Base-by-base conservation (phyloP, 2,329 filamentous ascomycete genomes). In the Neopestalotiopsis clavispora region DNA sequence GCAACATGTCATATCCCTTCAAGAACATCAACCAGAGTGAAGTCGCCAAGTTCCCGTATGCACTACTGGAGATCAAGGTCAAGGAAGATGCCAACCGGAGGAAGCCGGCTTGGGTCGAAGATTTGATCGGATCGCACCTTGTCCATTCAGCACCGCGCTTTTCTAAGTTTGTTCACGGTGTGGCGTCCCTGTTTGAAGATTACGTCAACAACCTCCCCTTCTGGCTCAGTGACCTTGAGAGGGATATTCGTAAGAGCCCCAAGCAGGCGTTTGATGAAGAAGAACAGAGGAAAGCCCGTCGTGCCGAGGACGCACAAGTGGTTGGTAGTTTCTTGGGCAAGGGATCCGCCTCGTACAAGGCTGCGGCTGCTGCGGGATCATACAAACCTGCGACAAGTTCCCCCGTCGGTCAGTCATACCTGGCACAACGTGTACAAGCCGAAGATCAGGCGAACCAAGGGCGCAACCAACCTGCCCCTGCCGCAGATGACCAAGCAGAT, bases 161-260 rank as follows among this genome's bases (percentile, higher is more conserved):
- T 83, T 98, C 94, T 75, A 99, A 99, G 80, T 99, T 98, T 75
- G 92, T 97, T 2, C 95, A 99, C 75, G 96, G 96, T 70, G 91
- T 97, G 4, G 95, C 95, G 7, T 91, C 92, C 52, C 86, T 99
- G 2, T 98, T 98, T 74, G 96, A 98, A 76, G 94, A 99, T 80
- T 90, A 97, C 76, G 95, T 99, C 79, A 98, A 98, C 82, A 95
- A 90, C 71, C 90, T 98, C 76, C 96, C 96, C 14, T 98, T 98
- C 84, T 99, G 96, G 96, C 88, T 98, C 42, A 92, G 92, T 75
- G 93, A 97, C 71, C 86, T 98, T 58, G 95, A 98, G 78, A 93
- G 89, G 40, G 96, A 99, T 78, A 99, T 99, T 77, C 91, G 95
- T 73, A 94, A 93, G 78, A 95, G 98, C 78, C 96, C 96, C 0